A percentile compares a stretch with the other conserved stretches of the same genome.
Evolutionary conservation across 1,284 basidiomycete species (phyloP).

Genomic region (Trichosporon sp.): DNA sequence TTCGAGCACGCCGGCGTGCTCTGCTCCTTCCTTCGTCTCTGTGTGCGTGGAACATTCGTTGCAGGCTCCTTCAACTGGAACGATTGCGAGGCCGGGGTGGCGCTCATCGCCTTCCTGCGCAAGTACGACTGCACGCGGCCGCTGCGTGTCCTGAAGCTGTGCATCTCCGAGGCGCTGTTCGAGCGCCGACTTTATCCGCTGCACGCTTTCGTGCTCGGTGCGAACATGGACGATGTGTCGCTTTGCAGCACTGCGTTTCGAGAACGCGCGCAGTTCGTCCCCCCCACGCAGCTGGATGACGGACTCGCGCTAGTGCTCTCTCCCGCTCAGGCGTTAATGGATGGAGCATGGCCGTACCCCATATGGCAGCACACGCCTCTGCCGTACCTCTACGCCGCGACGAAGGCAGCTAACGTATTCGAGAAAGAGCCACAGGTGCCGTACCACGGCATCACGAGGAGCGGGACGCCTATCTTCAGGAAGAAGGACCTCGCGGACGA

Average conservation of each 20-base stretch:
- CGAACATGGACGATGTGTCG: conserved; percentile 10
- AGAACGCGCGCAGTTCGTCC: background rate
- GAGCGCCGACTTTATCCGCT: conserved; percentile 12
- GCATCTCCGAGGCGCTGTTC: background rate
- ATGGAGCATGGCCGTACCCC: conserved; percentile 1
- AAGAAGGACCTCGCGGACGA: conserved; percentile 5
- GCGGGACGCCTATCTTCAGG: conserved; percentile 2
- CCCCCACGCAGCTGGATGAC: background rate
- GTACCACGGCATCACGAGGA: background rate
- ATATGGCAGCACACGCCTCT: conserved; percentile 2
- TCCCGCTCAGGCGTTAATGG: background rate
- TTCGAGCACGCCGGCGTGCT: conserved; percentile 13
- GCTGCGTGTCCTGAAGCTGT: conserved; percentile 17
- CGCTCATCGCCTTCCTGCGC: conserved; percentile 1
- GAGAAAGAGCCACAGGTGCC: conserved; percentile 1
- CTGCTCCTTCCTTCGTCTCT: background rate
- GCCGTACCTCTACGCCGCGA: background rate
- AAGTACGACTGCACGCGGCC: conserved; percentile 9
- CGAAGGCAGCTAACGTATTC: conserved; percentile 1
- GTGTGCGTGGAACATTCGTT: background rate
- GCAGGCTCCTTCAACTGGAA: background rate
- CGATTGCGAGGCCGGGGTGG: background rate
- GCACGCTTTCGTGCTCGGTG: conserved; percentile 18
- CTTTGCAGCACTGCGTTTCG: background rate
- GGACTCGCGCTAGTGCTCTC: background rate